phyloP scores from a whole-genome alignment of 805 yeast species.

The Komagataella pastoris region DNA sequence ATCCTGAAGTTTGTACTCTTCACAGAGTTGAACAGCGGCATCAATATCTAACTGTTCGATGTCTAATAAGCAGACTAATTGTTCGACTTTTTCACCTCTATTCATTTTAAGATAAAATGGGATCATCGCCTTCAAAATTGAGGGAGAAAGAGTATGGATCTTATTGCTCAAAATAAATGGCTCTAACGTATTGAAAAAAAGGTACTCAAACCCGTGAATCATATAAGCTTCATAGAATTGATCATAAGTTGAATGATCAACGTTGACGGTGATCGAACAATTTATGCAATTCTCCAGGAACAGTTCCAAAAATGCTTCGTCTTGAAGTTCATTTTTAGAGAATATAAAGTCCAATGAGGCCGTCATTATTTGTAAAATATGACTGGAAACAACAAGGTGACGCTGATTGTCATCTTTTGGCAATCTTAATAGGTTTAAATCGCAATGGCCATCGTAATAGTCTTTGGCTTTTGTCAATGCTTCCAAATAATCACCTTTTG shows the following conservation, averaged over 20 bases:
- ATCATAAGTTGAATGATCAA: slow-evolving; percentile 25
- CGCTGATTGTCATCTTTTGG: slow-evolving; percentile 33
- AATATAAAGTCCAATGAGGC: slow-evolving; percentile 35
- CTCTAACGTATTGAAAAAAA: slow-evolving; percentile 42
- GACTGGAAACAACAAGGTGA: slow-evolving; percentile 33
- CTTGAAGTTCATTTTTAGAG: slow-evolving; percentile 7
- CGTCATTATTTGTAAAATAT: slow-evolving; percentile 42
- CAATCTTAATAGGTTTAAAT: slow-evolving; percentile 39
- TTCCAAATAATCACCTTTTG: slow-evolving; percentile 30
- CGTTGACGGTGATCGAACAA: slow-evolving; percentile 23
- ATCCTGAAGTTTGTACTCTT: slow-evolving; percentile 40
- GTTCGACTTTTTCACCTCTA: slow-evolving; percentile 41
- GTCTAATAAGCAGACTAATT: slow-evolving; percentile 58
- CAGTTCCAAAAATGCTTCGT: slow-evolving; percentile 12
- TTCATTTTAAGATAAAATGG: slow-evolving; percentile 25
- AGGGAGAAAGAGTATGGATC: slow-evolving; percentile 44
- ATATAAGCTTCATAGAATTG: slow-evolving; percentile 29
- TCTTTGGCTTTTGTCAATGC: slow-evolving; percentile 45
- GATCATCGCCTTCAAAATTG: slow-evolving; percentile 49
- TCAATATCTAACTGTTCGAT: slow-evolving; percentile 65
- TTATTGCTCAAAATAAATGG: slow-evolving; percentile 32
- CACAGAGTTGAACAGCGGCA: slow-evolving; percentile 52
- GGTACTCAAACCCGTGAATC: slow-evolving; percentile 14
- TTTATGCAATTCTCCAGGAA: slow-evolving; percentile 25
- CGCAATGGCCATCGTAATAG: slow-evolving; percentile 37